Evolutionary conservation across 1,284 basidiomycete species (phyloP), one percentile per base, ranked within the genome.

Genomic region (Pascua guehoae): DNA sequence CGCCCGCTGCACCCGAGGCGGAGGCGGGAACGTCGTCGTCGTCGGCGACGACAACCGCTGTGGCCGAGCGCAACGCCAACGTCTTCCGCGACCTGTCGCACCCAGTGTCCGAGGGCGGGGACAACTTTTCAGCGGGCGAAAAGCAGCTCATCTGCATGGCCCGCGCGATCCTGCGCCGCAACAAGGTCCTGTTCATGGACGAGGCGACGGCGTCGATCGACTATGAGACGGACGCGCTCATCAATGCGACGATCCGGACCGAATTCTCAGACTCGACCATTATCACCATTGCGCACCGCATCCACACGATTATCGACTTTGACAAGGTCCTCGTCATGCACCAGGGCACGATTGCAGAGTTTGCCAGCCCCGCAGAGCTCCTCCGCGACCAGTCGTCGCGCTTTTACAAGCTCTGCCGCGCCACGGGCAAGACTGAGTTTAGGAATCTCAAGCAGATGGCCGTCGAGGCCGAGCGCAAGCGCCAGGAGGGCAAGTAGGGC

Each of bases 61-160:
- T 78, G n/a, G 78, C 79, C 9, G 81, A 72, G 5, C 78, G 89
- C 57, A 95, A 95, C 67, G 81, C 78, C 40, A 93, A 93, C 62
- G 85, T 91, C 5, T 96, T 96, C 84, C 84, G 85, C 39, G 86
- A 91, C 71, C 81, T 97, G 2, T 89, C 91, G 59, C 89, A 88
- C 0, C 75, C 84, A 14, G 91, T 96, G 11, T 71, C 66, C 36
- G 77, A 78, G 58, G 72, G 73, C 14, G 91, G 91, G n/a, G 91
- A 94, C 46, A 96, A 95, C 76, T 94, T 95, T 72, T 91, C 88
- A 0, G 88, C 88, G 8, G 92, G 92, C 12, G 87, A 92, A 75
- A 89, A 89, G 68, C 89, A 91, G 75, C 75, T 91, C 32, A 80
- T 91, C 12, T 89, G 87, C 72, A 89, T 91, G 87, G 88, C 88